Base-by-base conservation (phyloP, 345 rosid species). In the Dovyalis caffra region DNA sequence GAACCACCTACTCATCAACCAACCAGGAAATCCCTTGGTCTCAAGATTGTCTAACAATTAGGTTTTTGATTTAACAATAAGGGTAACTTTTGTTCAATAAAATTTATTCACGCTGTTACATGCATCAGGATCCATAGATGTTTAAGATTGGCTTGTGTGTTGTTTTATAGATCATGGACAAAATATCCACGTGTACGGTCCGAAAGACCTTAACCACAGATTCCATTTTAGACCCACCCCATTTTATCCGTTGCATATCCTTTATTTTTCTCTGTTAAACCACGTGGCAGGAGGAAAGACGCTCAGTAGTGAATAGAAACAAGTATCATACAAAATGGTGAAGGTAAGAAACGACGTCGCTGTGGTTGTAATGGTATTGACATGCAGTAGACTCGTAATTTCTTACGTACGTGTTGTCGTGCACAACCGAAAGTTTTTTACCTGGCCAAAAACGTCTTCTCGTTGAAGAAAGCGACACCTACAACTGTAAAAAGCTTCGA, bases 381-480 rank as follows among this genome's bases (percentile, higher is more conserved):
- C 56, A 6, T 8, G n/a, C 23, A 0, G 56, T 20, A 6, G 56
- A 49, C 56, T 49, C 71, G 76, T 32, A 78, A 77, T 47, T 25
- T 28, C 2, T 5, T 0, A 38, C 14, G 47, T 6, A 7, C n/a
- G 25, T 10, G 12, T 69, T 49, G 31, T 53, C 53, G 8, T 12
- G 5, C 23, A 31, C 62, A 33, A 2, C 47, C 15, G 53, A 37
- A 61, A 60, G 66, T 60, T 38, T 65, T 61, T 23, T 57, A 32
- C 34, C 23, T 2, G 1, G 2, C 49, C 70, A 53, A 15, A 9
- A 58, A 25, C 45, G 66, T 69, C 23, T 70, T 77, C 77, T 51
- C 65, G 79, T 82, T 70, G 79, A 77, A 56, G 82, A 78, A 78
- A 76, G 80, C 64, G 77, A 64, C 81, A 73, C n/a, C 78, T 21